phyloP scores from a whole-genome alignment of 768 basidiomycete species.

The Mycena crocata region DNA sequence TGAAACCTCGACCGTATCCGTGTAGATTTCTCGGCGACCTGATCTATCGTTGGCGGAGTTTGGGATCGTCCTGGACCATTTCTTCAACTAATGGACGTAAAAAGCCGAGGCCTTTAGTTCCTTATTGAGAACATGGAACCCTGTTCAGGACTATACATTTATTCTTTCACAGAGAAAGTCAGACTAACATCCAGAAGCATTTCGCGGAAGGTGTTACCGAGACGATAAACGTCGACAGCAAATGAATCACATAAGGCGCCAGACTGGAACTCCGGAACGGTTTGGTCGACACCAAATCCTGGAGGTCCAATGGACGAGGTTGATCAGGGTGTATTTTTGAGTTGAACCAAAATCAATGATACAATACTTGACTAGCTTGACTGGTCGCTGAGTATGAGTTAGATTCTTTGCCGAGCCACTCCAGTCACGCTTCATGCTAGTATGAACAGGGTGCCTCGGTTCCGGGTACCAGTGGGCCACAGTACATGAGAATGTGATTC shows the following conservation, averaged over 20 bases:
- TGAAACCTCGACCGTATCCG: conserved; percentile 31
- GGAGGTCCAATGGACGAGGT: background rate
- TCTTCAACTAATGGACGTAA: conserved; percentile 43
- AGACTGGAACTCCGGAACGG: background rate
- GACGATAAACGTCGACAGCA: background rate
- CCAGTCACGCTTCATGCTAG: background rate
- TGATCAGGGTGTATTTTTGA: background rate
- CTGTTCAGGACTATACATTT: background rate
- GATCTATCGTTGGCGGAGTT: conserved; percentile 48
- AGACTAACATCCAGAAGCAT: background rate
- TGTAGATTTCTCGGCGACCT: conserved; percentile 47
- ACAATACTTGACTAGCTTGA: too few species aligned
- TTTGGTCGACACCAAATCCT: background rate
- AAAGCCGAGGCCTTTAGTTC: conserved; percentile 43
- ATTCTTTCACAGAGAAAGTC: background rate
- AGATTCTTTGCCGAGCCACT: background rate
- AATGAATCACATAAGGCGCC: background rate
- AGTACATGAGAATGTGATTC: background rate
- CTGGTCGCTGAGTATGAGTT: background rate
- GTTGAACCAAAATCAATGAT: background rate
- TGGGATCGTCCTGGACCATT: conserved; percentile 50
- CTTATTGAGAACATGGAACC: background rate
- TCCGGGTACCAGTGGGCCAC: background rate
- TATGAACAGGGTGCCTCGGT: background rate
- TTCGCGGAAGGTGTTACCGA: background rate